Evolutionary conservation across 2,329 filamentous ascomycete species (phyloP), one percentile per base, ranked within the genome.

Genomic region (Juglanconis oblonga): DNA sequence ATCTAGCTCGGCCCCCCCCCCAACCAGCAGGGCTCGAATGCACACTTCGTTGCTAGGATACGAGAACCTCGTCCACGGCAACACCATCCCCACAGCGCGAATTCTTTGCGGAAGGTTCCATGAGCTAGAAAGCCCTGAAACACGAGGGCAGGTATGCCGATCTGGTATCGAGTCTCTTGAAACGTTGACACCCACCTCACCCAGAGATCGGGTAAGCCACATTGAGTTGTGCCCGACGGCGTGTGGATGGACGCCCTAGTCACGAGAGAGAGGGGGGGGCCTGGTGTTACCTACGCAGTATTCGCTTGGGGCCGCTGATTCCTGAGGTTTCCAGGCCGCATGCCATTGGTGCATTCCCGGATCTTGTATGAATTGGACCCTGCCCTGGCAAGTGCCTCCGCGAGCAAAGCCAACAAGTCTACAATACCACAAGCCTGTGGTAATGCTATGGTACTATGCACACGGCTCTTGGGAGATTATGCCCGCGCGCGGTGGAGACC

Each of bases 161-260:
- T 58, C 51, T 63, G 57, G 55, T 61, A 57, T 57, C 57, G 40
- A 53, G 44, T 40, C 32, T 57, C 45, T 52, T 58, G 61, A 63
- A 63, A 63, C 61, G 33, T 52, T 58, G 58, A 63, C 61, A 61
- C 48, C 61, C 58, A 52, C 54, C 58, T 38, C 35, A 40, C 44
- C 45, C 35, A 49, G 42, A 38, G 47, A 51, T 44, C 33, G 56
- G 38, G 58, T 52, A 60, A 62, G 57, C 61, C 54, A 56, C 50
- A 55, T 33, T 49, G 48, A 51, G 32, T 47, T 42, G 44, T 36
- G 51, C 11, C 53, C 47, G 13, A 17, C 14, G 14, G 14, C 42
- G n/a, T 45, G 14, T 45, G 14, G n/a, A 45, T 17, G 4, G 17
- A n/a, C 13, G 42, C 4, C 17, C 5, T 45, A 24, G 13, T 17